Percentiles rank a stretch among this genome's conserved stretches.
These are phyloP conservation scores for carrot (Daucus carota) DNA, from an alignment of 129 eudicot genomes.

Conservation along the genomic window DNA sequence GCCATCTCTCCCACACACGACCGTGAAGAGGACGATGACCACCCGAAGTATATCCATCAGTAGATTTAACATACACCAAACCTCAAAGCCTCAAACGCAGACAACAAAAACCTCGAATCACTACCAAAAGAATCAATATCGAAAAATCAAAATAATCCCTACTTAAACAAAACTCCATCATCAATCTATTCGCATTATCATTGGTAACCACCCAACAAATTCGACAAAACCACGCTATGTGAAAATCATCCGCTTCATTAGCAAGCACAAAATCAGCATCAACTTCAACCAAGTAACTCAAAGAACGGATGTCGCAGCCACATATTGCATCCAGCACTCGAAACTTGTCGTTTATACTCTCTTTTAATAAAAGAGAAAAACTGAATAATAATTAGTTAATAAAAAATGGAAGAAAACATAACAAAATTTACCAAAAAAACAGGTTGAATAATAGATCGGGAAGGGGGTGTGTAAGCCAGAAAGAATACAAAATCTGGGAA, in stretches of 20 bases:
- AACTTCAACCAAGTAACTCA: constrained; percentile 64
- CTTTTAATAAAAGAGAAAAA: too few species aligned
- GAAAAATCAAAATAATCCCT: constrained; percentile 75
- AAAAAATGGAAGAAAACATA: too few species aligned
- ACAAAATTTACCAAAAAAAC: too few species aligned
- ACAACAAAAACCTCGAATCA: constrained; percentile 68
- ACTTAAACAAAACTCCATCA: constrained; percentile 64
- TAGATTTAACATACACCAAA: constrained; percentile 71
- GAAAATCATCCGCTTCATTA: constrained; percentile 62
- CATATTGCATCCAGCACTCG: constrained; percentile 93
- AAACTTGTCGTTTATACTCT: constrained; percentile 23
- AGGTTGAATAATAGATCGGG: too few species aligned
- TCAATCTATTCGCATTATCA: constrained; percentile 56
- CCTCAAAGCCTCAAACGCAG: constrained; percentile 56
- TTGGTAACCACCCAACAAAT: constrained; percentile 67
- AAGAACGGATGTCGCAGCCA: constrained; percentile 82
- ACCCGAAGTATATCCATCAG: constrained; percentile 72
- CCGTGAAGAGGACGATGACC: constrained; percentile 91
- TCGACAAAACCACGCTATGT: constrained; percentile 40
- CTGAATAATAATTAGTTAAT: too few species aligned
- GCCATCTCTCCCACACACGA: too few species aligned
- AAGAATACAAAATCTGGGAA: too few species aligned
- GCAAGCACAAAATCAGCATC: constrained; percentile 80
- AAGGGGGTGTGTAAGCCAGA: too few species aligned
- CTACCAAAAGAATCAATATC: constrained; percentile 96